Base-by-base conservation (phyloP, 345 rosid species). In the Firmiana major region DNA sequence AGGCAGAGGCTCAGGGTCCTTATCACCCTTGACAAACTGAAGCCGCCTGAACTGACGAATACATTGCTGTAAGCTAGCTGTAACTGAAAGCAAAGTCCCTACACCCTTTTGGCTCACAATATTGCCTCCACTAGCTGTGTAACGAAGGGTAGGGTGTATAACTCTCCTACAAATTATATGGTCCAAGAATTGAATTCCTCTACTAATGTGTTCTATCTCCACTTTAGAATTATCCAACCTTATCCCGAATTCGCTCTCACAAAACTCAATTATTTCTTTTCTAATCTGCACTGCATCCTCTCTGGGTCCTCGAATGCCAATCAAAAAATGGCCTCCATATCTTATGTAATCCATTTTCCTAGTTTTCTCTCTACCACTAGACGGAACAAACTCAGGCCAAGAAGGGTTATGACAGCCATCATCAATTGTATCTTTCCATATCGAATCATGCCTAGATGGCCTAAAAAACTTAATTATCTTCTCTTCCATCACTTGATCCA, bases 301-400 rank as follows among this genome's bases (percentile, higher is more conserved):
- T 83, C 99, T 88, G 53, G 97, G 94, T 79, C 97, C 99, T 75
- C 98, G 86, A 80, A 96, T 83, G 34, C 99, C 98, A 51, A 93
- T 88, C 88, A 96, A 81, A 81, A 96, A 90, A 88, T 96, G 94
- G 28, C 95, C 93, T 2, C 95, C 99, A 63, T 90, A 84, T 79
- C 99, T 85, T 78, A 96, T 80, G 76, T 92, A 96, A 83, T 92
- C 98, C 98, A 96, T 93, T 79, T 90, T 96, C 86, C 97, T 82
- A 0, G 98, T 93, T 84, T 91, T 96, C 87, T 91, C 95, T n/a
- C 80, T 86, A 79, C 97, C 98, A 75, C 97, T 91, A 0, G 90
- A 85, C 0, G 99, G 99, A 82, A 96, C 99, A 85, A 96, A 93
- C 90, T 96, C 98, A 0, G 97, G 99, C 99, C 99, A 96, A 9